Evolutionary conservation across 441 rosid species (phyloP), one percentile per base, ranked within the genome.

Genomic region (Populus hybrid): DNA sequence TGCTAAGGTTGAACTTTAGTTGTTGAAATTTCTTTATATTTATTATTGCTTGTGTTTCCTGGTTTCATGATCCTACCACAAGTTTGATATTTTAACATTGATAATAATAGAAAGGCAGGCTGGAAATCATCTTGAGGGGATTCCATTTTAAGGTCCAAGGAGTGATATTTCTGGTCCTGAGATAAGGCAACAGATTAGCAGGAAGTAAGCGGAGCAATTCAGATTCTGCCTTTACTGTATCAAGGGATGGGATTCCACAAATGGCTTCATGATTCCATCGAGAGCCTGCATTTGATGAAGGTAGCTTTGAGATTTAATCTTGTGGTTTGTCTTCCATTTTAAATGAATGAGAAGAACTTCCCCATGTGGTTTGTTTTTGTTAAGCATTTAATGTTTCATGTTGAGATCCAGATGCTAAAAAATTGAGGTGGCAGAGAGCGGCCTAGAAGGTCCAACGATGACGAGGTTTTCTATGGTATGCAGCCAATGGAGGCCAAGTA

Each of bases 191-290:
- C 76, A 84, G 93, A 79, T 73, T 89, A 71, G 77, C 82, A 0
- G 95, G 97, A 84, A 87, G 82, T 79, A 95, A 95, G 86, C 90
- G 97, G 71, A 91, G 95, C 75, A 89, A 86, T 77, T 85, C 93
- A 1, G 98, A 94, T 85, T 89, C 93, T 26, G 86, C 85, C 12
- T 92, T 92, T 75, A 76, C 71, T 1, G 84, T 82, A 16, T 81
- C 88, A 57, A 82, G 84, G 81, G 88, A 87, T 24, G 83, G 81
- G 68, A 50, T 81, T 76, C 80, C 80, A 10, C 88, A 79, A 38
- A 78, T 85, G 46, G 81, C 83, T n/a, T 78, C 93, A 84, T 80
- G 94, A 90, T 23, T 90, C 88, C 9, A 87, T 86, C 26, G 99
- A 95, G 83, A 85, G 83, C 82, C 79, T 84, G 77, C 98, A 88